A percentile compares a stretch with the other conserved stretches of the same genome.
These are phyloP conservation scores for Quercus cerris DNA, from an alignment of 306 rosid species.

Conservation along the genomic window DNA sequence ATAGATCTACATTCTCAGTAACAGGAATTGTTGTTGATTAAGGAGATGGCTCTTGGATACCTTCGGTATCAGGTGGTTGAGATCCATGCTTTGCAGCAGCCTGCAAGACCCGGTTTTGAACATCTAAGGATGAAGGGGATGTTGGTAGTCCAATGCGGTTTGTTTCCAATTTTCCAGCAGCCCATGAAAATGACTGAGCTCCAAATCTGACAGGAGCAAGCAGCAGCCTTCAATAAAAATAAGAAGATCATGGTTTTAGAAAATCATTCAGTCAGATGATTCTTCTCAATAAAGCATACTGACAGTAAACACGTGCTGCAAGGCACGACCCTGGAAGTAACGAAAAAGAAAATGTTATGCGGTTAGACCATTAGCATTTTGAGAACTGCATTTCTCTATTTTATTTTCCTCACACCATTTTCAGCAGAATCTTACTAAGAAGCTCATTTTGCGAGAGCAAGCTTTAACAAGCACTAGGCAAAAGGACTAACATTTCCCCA, in stretches of 20 bases:
- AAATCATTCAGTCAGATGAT: neutral
- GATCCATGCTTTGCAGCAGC: constrained; percentile 98
- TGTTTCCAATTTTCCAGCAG: constrained; percentile 81
- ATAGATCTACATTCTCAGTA: constrained; percentile 49
- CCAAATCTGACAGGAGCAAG: constrained; percentile 70
- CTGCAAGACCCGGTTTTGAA: constrained; percentile 85
- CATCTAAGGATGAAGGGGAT: constrained; percentile 87
- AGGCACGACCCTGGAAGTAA: too few species aligned
- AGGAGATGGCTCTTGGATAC: constrained; percentile 48
- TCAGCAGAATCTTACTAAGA: neutral
- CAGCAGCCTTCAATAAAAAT: constrained; percentile 49
- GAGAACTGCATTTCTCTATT: neutral
- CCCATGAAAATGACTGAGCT: constrained; percentile 76
- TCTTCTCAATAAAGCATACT: neutral
- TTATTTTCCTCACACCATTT: neutral
- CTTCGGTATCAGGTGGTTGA: constrained; percentile 69
- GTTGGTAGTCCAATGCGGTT: constrained; percentile 82
- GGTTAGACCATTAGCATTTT: neutral
- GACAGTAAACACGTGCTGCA: neutral
- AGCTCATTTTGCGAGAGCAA: neutral
- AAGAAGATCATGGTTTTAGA: constrained; percentile 17
- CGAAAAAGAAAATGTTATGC: too few species aligned
- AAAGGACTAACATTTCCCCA: neutral
- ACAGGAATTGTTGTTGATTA: constrained; percentile 45
- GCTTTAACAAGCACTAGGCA: neutral